Conservation (phyloP, 495 filamentous ascomycete species). For the Xanthoparmelia taractica region DNA sequence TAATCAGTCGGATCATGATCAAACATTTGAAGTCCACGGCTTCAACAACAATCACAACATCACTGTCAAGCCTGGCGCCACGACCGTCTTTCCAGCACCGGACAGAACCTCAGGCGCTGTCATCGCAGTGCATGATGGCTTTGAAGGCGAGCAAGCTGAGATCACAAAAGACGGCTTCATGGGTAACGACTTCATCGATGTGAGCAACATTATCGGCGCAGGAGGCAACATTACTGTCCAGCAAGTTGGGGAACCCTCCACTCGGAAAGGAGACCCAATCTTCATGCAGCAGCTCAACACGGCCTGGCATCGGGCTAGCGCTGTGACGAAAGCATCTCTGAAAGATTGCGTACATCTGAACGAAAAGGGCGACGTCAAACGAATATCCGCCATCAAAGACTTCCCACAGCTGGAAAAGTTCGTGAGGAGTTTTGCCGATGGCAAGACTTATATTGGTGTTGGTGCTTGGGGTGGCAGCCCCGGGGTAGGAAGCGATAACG, state of each 20-base stretch:
- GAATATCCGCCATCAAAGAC: slow-evolving; percentile 35
- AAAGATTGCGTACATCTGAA: slow-evolving; percentile 31
- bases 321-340: slow-evolving; percentile 29
- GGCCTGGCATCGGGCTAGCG: slow-evolving; percentile 29
- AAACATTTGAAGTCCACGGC: slow-evolving; percentile 35
- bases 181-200: slow-evolving; percentile 37
- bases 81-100: slow-evolving; percentile 28
- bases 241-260: slow-evolving; percentile 33
- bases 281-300: slow-evolving; percentile 38
- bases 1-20: slow-evolving; percentile 34
- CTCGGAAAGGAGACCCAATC: slow-evolving; percentile 33
- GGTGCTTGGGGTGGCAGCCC: slow-evolving; percentile 32
- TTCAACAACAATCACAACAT: slow-evolving; percentile 32
- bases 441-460: slow-evolving; percentile 39
- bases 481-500: slow-evolving; percentile 18
- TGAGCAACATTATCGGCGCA: slow-evolving; percentile 37
- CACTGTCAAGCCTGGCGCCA: slow-evolving; percentile 26
- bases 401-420: slow-evolving; percentile 32
- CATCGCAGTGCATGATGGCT: slow-evolving; percentile 34
- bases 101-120: slow-evolving; percentile 31
- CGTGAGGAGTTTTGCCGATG: slow-evolving; percentile 35
- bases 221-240: slow-evolving; percentile 39
- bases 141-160: slow-evolving; percentile 37
- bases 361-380: slow-evolving; percentile 30
- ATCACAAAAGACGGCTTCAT: slow-evolving; percentile 34